Percentiles rank a stretch among this genome's conserved stretches.
These are phyloP conservation scores for Didymella glomerata DNA, from an alignment of 2,329 filamentous ascomycete genomes.

Conservation along the genomic window DNA sequence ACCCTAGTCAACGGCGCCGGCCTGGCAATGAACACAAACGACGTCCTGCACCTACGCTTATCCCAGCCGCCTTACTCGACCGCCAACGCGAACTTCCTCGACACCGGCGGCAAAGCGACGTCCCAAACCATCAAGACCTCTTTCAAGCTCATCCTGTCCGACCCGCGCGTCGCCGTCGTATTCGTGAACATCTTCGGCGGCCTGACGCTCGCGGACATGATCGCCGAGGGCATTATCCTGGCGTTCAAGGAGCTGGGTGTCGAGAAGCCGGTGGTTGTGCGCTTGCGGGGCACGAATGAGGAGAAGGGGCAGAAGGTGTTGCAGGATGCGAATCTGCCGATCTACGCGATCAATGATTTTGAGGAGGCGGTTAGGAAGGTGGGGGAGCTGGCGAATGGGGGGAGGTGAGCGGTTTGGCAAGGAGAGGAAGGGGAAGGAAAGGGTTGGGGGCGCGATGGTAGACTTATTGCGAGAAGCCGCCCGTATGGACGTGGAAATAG, in stretches of 20 bases:
- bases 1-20: conserved; percentile 90
- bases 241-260: conserved; percentile 75
- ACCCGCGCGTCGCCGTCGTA: conserved; percentile 74
- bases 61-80: conserved; percentile 60
- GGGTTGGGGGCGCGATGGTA: too few species aligned
- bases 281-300: conserved; percentile 79
- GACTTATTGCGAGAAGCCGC: too few species aligned
- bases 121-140: conserved; percentile 79
- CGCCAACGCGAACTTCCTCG: conserved; percentile 81
- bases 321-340: conserved; percentile 69
- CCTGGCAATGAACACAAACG: conserved; percentile 89
- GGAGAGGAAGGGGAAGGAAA: too few species aligned
- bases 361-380: conserved; percentile 66
- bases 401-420: conserved; percentile 2
- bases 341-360: conserved; percentile 78
- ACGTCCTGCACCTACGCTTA: conserved; percentile 73
- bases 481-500: too few species aligned
- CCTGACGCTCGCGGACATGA: conserved; percentile 80
- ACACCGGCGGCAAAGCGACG: conserved; percentile 89
- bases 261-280: conserved; percentile 74
- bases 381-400: conserved; percentile 39
- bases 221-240: conserved; percentile 75
- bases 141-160: conserved; percentile 76
- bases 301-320: conserved; percentile 74
- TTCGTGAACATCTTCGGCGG: conserved; percentile 78